Evolutionary conservation across 1,139 yeast genomes (phyloP).

Genomic region (Kurtzmaniella quercitrusa): DNA sequence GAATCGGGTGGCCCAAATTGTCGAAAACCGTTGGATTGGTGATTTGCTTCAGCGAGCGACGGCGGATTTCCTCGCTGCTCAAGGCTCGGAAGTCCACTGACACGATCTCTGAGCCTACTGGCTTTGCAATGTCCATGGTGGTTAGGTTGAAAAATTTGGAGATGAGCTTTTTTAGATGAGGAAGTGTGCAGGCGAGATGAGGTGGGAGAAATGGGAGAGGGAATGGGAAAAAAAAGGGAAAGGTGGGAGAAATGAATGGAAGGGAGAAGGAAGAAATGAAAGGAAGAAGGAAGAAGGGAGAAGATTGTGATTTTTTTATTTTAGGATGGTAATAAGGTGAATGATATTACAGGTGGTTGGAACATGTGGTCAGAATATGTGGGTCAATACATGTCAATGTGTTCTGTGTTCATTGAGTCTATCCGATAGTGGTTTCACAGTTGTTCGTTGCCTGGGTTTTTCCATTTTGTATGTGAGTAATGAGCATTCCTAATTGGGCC

Average conservation of each 20-base stretch:
- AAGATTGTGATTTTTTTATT: too few species aligned
- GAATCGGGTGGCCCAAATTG: conserved; percentile 91
- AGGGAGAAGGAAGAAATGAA: neutral
- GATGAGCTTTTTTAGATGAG: conserved; percentile 1
- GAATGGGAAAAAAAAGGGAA: neutral
- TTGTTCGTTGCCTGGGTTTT: too few species aligned
- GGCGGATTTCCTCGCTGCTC: conserved; percentile 76
- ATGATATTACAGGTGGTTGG: too few species aligned
- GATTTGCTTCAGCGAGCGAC: conserved; percentile 88
- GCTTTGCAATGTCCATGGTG: conserved; percentile 88
- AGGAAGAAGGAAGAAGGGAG: too few species aligned
- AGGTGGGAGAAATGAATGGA: neutral
- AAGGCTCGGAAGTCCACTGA: conserved; percentile 91
- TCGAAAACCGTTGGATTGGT: conserved; percentile 94
- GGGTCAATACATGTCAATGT: too few species aligned
- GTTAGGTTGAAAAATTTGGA: conserved; percentile 1
- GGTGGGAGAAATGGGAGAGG: neutral
- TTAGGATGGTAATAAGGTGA: too few species aligned
- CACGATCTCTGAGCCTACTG: conserved; percentile 89
- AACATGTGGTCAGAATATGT: too few species aligned
- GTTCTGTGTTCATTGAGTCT: too few species aligned
- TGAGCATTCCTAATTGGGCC: too few species aligned
- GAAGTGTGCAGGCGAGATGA: conserved; percentile 3
- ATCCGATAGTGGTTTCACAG: too few species aligned
- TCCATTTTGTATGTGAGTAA: too few species aligned